Evolutionary conservation across 345 rosid genomes (phyloP).

Genomic region (Balakata baccata): DNA sequence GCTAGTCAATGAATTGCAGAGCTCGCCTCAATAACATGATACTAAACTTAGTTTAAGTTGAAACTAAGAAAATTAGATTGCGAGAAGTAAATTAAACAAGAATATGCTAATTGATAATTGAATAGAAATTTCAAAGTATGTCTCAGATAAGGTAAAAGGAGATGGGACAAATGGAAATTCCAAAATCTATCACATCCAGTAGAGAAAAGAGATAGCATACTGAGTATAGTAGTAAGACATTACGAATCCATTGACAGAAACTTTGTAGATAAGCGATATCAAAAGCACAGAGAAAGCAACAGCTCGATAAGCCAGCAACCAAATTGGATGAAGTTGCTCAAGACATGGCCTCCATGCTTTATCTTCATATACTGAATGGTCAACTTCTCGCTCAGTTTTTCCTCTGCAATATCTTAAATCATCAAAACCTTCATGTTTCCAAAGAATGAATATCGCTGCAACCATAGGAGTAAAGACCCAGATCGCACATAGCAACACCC

Average conservation of each 20-base stretch:
- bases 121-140: neutral
- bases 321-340: slow-evolving; percentile 49
- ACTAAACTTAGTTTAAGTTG: neutral
- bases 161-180: neutral
- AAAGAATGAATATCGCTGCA: slow-evolving; percentile 35
- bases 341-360: slow-evolving; percentile 63
- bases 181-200: neutral
- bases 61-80: neutral
- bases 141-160: neutral
- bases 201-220: slow-evolving; percentile 35
- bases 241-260: slow-evolving; percentile 33
- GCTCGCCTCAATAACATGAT: neutral
- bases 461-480: slow-evolving; percentile 44
- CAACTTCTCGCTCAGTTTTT: slow-evolving; percentile 22
- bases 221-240: slow-evolving; percentile 56
- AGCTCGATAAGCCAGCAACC: slow-evolving; percentile 55
- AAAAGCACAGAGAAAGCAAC: slow-evolving; percentile 54
- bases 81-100: neutral
- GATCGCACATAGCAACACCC: slow-evolving; percentile 57
- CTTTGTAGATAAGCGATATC: slow-evolving; percentile 29
- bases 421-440: slow-evolving; percentile 47
- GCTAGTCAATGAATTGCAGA: neutral
- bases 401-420: slow-evolving; percentile 26
- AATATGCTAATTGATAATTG: neutral
- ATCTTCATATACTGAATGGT: slow-evolving; percentile 29